phyloP scores from a whole-genome alignment of 768 basidiomycete species.

The Mycena leptocephala region DNA sequence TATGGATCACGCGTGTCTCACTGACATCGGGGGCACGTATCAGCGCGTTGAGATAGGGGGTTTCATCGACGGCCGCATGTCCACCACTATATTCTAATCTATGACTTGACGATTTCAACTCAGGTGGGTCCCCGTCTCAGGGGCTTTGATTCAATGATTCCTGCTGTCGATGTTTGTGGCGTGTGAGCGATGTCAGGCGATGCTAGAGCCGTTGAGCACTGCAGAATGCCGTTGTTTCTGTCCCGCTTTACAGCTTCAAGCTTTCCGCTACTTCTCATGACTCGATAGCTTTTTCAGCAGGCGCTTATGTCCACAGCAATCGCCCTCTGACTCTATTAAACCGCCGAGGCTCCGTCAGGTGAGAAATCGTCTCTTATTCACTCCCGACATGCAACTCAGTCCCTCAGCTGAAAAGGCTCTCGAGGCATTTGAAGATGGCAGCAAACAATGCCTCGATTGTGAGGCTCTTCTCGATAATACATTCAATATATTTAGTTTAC shows the following conservation, averaged over 20 bases:
- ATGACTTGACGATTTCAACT: too few relatives aligned
- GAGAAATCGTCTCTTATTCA: neutral
- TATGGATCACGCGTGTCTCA: too few relatives aligned
- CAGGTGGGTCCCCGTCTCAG: too few relatives aligned
- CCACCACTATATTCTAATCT: too few relatives aligned
- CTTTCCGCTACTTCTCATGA: slow-evolving; percentile 6
- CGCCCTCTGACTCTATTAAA: neutral
- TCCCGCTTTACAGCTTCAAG: neutral
- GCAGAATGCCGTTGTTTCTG: neutral
- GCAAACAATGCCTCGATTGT: slow-evolving; percentile 4
- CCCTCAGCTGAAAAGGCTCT: slow-evolving; percentile 15
- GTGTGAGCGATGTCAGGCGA: neutral
- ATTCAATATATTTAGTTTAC: slow-evolving; percentile 11
- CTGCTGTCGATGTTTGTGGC: neutral
- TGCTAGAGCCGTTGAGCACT: too few relatives aligned
- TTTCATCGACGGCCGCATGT: too few relatives aligned
- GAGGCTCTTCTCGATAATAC: neutral
- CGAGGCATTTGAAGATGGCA: slow-evolving; percentile 20
- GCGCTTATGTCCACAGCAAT: slow-evolving; percentile 21
- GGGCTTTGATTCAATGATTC: neutral
- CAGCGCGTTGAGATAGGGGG: too few relatives aligned
- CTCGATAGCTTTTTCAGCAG: neutral
- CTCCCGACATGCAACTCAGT: neutral
- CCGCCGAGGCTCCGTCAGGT: neutral
- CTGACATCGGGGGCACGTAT: too few relatives aligned